Percentiles rank a stretch among this genome's conserved stretches.
phyloP scores from a whole-genome alignment of 2,329 filamentous ascomycete genomes.

The Hymenoscyphus repandus region DNA sequence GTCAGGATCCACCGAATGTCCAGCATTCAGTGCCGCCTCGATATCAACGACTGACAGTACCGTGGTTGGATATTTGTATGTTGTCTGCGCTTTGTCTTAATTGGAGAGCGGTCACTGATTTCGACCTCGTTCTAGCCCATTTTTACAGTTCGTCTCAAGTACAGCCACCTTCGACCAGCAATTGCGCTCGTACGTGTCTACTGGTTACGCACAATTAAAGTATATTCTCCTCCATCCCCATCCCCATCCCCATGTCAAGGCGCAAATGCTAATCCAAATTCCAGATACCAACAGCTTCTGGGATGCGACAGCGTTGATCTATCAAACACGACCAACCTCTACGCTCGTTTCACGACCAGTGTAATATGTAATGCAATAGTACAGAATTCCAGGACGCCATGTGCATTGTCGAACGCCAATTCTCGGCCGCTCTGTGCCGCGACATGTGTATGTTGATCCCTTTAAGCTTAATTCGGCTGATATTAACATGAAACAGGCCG shows the following conservation, averaged over 20 bases:
- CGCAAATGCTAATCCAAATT: slow-evolving; percentile 28
- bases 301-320: slow-evolving; percentile 76
- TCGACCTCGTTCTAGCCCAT: slow-evolving; percentile 56
- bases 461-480: slow-evolving; percentile 15
- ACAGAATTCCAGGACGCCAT: slow-evolving; percentile 74
- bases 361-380: slow-evolving; percentile 91
- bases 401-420: slow-evolving; percentile 57
- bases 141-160: slow-evolving; percentile 76
- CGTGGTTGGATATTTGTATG: slow-evolving; percentile 61
- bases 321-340: slow-evolving; percentile 72
- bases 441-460: slow-evolving; percentile 62
- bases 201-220: slow-evolving; percentile 72
- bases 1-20: slow-evolving; percentile 62
- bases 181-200: slow-evolving; percentile 66
- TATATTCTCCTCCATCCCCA: slow-evolving; percentile 41
- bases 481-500: slow-evolving; percentile 48
- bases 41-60: slow-evolving; percentile 60
- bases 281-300: slow-evolving; percentile 74
- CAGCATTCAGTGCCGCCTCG: slow-evolving; percentile 67
- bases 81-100: slow-evolving; percentile 22
- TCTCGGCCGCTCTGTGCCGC: slow-evolving; percentile 81
- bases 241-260: too few species aligned
- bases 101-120: slow-evolving; percentile 15
- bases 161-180: slow-evolving; percentile 71
- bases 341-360: slow-evolving; percentile 88